phyloP scores from a whole-genome alignment of 176 grass and related monocot species.

The Rhynchospora breviuscula region DNA sequence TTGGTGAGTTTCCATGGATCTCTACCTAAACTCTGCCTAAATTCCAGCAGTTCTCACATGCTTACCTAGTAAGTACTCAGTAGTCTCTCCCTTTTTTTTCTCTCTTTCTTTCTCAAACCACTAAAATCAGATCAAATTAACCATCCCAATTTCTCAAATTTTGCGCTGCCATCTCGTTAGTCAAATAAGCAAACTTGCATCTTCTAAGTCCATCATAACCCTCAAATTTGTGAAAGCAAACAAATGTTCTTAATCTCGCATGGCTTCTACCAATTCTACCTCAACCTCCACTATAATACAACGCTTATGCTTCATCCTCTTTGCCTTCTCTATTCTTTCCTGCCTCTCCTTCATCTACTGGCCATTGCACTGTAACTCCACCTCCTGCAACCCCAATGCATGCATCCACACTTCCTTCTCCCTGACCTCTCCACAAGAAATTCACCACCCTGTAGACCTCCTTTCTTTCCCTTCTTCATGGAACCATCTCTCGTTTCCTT shows the following conservation, averaged over 20 bases:
- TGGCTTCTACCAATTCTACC: neutral
- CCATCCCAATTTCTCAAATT: conserved; percentile 4
- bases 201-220: neutral
- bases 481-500: conserved; percentile 45
- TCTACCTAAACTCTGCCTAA: conserved; percentile 26
- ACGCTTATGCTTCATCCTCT: conserved; percentile 23
- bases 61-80: neutral
- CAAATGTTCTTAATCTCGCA: neutral
- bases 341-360: conserved; percentile 21
- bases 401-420: neutral
- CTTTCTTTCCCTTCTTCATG: conserved; percentile 35
- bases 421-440: neutral
- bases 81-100: neutral
- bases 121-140: conserved; percentile 16
- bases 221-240: neutral
- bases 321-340: conserved; percentile 24
- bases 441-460: conserved; percentile 25
- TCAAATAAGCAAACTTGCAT: neutral
- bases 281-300: neutral
- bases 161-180: neutral
- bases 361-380: conserved; percentile 4
- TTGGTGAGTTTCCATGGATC: conserved; percentile 17
- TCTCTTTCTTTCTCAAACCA: neutral
- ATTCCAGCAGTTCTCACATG: conserved; percentile 2
- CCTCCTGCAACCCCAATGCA: neutral